Conservation (phyloP, 148 eudicot genomes). For the Vaccinium vitisidaea region DNA sequence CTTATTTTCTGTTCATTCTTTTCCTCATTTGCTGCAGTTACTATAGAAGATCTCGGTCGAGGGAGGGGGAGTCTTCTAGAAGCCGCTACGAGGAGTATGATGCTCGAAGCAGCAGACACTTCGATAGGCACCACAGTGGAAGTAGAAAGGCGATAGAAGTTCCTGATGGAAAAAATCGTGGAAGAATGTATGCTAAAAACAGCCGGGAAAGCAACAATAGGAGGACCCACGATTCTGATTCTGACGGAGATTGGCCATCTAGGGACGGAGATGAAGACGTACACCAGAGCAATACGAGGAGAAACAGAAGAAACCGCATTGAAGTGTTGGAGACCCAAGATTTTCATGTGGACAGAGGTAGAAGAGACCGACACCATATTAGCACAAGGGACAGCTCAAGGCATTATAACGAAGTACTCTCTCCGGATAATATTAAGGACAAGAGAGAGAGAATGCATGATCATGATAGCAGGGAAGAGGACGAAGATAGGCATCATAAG, state of each 20-base stretch:
- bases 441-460: constrained; percentile 9
- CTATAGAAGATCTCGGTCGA: constrained; percentile 53
- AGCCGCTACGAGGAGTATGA: constrained; percentile 47
- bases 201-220: constrained; percentile 21
- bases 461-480: constrained; percentile 22
- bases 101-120: constrained; percentile 31
- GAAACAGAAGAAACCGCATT: constrained; percentile 7
- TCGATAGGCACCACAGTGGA: constrained; percentile 22
- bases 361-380: neutral
- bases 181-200: constrained; percentile 24
- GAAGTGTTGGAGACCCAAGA: constrained; percentile 2
- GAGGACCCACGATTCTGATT: constrained; percentile 26
- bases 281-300: constrained; percentile 14
- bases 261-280: constrained; percentile 17
- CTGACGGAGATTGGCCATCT: constrained; percentile 30
- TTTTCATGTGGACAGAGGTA: constrained; percentile 16
- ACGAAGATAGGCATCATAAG: constrained; percentile 11
- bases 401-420: constrained; percentile 3
- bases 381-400: constrained; percentile 17
- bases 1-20: neutral
- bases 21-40: constrained; percentile 21
- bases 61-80: constrained; percentile 44
- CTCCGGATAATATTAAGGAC: neutral
- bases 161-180: constrained; percentile 18
- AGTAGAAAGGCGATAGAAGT: constrained; percentile 24